A percentile compares a stretch with the other conserved stretches of the same genome.
Evolutionary conservation across 1,284 basidiomycete species (phyloP).

Genomic region (Anthracocystis panici-leucophaei): DNA sequence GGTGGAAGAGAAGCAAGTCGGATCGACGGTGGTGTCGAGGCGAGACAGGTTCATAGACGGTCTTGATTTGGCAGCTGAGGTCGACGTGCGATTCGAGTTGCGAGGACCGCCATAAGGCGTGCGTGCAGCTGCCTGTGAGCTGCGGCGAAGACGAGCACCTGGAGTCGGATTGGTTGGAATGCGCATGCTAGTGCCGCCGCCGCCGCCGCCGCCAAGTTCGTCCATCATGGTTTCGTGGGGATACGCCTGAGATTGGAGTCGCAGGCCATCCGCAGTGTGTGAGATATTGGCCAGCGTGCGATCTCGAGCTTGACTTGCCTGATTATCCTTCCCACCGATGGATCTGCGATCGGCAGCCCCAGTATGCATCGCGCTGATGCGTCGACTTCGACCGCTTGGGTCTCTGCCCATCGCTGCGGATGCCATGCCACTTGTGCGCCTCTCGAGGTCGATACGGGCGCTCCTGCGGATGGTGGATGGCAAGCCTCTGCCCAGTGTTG

Average conservation of each 20-base stretch:
- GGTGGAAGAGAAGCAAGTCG: constrained; percentile 17
- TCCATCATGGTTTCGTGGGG: constrained; percentile 46
- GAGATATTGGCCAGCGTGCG: constrained; percentile 49
- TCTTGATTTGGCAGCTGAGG: constrained; percentile 26
- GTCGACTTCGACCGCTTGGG: constrained; percentile 46
- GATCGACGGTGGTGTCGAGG: constrained; percentile 30
- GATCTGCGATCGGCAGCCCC: constrained; percentile 34
- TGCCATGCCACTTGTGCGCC: constrained; percentile 35
- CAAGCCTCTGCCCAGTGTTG: constrained; percentile 32
- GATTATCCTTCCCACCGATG: constrained; percentile 33
- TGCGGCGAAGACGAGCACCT: constrained; percentile 37
- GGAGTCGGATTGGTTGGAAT: constrained; percentile 23
- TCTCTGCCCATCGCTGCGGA: constrained; percentile 43
- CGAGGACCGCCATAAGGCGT: constrained; percentile 49
- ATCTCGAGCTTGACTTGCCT: constrained; percentile 31
- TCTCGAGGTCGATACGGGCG: constrained; percentile 37
- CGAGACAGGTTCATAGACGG: constrained; percentile 44
- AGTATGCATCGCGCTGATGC: constrained; percentile 51
- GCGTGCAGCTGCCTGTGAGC: constrained; percentile 41
- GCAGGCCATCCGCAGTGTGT: constrained; percentile 50
- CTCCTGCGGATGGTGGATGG: constrained; percentile 34
- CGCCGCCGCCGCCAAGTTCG: constrained; percentile 26
- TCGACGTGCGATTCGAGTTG: constrained; percentile 28
- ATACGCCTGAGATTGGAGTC: constrained; percentile 36
- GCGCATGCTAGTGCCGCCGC: constrained; percentile 31